These are phyloP conservation scores for Solanum hybrid DNA, from an alignment of 305 asterid genomes.

Conservation along the genomic window DNA sequence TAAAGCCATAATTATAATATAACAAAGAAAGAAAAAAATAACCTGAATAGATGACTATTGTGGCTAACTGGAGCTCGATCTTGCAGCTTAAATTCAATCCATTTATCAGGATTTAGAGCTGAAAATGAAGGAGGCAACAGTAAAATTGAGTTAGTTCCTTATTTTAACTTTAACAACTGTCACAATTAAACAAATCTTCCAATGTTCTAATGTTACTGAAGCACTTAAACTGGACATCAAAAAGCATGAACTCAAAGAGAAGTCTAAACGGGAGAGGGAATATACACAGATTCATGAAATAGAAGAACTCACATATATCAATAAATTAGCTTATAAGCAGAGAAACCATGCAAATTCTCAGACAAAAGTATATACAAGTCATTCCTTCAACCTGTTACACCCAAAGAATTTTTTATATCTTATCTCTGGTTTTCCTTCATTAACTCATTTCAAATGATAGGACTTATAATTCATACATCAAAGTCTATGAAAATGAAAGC, in stretches of 20 bases:
- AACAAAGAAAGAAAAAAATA: conserved; percentile 12
- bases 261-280: not conserved
- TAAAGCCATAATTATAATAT: not conserved
- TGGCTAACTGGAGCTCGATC: conserved; percentile 89
- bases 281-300: not conserved
- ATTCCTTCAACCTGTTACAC: not conserved
- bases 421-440: not conserved
- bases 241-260: not conserved
- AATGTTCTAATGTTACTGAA: not conserved
- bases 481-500: not conserved
- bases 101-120: conserved; percentile 81
- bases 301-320: not conserved
- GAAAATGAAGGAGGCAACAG: conserved; percentile 25
- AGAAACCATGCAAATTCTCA: not conserved
- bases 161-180: not conserved
- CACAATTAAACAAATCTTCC: not conserved
- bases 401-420: not conserved
- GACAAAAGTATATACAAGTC: not conserved
- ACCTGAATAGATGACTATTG: conserved; percentile 89
- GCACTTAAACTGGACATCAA: not conserved
- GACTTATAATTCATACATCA: not conserved
- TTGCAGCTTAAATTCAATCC: conserved; percentile 83
- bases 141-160: not conserved
- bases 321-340: not conserved
- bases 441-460: not conserved